Conservation (phyloP, 352 stramenopile species). For the Globisporangium rhizosaccharum region DNA sequence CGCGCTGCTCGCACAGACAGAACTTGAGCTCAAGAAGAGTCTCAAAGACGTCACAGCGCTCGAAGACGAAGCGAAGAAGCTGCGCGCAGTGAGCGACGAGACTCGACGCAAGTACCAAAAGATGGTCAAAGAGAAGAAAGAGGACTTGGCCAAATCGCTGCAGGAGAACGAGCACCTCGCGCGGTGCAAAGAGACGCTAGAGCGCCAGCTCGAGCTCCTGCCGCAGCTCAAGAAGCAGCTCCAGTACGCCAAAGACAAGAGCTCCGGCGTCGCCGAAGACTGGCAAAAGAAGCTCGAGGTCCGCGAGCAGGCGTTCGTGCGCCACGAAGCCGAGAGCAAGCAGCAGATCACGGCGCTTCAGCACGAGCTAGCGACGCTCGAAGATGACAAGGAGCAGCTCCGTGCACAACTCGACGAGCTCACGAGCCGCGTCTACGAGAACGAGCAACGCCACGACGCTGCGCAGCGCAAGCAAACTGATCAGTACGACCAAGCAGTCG, state of each 20-base stretch:
- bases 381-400: conserved; percentile 23
- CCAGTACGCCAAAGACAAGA: conserved; percentile 41
- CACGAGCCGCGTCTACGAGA: conserved; percentile 15
- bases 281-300: conserved; percentile 29
- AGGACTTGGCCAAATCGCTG: conserved; percentile 39
- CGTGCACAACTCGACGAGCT: conserved; percentile 21
- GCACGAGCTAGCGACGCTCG: conserved; percentile 18
- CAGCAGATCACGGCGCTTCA: conserved; percentile 23
- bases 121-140: conserved; percentile 46
- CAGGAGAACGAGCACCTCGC: conserved; percentile 41
- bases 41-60: conserved; percentile 15
- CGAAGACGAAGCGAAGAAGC: conserved; percentile 35
- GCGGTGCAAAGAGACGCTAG: conserved; percentile 21
- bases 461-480: conserved; percentile 19
- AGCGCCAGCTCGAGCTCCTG: conserved; percentile 40
- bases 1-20: conserved; percentile 12
- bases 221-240: conserved; percentile 47
- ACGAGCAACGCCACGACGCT: conserved; percentile 16
- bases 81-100: conserved; percentile 16
- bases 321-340: conserved; percentile 46
- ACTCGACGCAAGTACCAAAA: conserved; percentile 36
- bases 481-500: conserved; percentile 22
- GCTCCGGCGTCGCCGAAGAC: conserved; percentile 23
- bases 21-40: conserved; percentile 20
- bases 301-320: conserved; percentile 48